Base-by-base conservation (phyloP, 164 flowering plant species). In the Euptelea pleiosperma region DNA sequence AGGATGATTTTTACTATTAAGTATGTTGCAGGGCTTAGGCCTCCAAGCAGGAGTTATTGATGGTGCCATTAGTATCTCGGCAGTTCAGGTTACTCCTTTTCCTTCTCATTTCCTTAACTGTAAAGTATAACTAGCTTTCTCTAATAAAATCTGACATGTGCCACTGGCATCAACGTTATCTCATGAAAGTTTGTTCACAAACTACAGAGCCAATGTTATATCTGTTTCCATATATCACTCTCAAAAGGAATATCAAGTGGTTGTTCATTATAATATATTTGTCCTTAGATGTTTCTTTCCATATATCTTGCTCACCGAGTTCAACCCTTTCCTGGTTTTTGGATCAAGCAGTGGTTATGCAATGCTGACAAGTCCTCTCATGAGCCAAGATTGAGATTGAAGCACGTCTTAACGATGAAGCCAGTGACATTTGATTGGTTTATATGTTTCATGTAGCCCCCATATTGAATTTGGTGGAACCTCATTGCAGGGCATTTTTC, bases 11-110 rank as follows among this genome's bases (percentile, higher is more conserved):
- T 18, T 18, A 30, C n/a, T 30, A 18, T n/a, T 31, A 2, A n/a
- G 4, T 28, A 49, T 62, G 5, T 66, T 72, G 59, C 73, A 92
- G 98, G 98, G 97, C 14, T 65, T 93, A 65, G 92, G 85, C 24
- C 50, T 93, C 47, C 81, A 97, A 14, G 74, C 84, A 70, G 97
- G 97, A 40, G 87, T 84, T 51, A 70, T 90, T 65, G 97, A 93
- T 74, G 97, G 97, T 33, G 97, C 96, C 40, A 88, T 93, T 57
- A 93, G 98, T 72, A 90, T 93, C 51, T 93, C 98, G 4, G 98
- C 98, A 29, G 88, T 90, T 66, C 98, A 89, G 96, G 98, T 91
- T 42, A 29, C 47, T 46, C 28, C 52, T 56, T 45, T 40, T 49
- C 30, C 48, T 22, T 24, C n/a, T n/a, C n/a, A n/a, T n/a, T n/a